phyloP scores from a whole-genome alignment of 2,329 filamentous ascomycete genomes.

The Colletotrichum sp. region DNA sequence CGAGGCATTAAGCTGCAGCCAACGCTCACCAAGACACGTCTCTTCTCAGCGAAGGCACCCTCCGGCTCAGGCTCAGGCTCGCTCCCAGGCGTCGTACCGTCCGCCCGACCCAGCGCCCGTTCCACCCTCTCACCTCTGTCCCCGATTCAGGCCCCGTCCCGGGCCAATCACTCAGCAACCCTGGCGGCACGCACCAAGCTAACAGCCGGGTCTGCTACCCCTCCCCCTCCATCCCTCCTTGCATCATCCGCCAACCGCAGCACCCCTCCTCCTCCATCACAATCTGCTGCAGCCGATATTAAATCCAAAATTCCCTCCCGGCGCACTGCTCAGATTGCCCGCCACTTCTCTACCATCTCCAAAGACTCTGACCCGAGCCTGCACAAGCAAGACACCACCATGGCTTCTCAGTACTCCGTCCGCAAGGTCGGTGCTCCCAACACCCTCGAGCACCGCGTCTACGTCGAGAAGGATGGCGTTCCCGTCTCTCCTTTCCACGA shows the following conservation, averaged over 20 bases:
- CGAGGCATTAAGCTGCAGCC: constrained; percentile 20
- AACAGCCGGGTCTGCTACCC: constrained; percentile 26
- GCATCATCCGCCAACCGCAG: constrained; percentile 25
- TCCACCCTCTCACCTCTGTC: constrained; percentile 17
- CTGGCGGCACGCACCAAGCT: constrained; percentile 29
- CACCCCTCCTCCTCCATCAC: constrained; percentile 14
- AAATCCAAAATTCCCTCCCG: constrained; percentile 51
- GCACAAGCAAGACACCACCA: constrained; percentile 40
- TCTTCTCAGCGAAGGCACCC: background rate
- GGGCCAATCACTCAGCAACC: constrained; percentile 35
- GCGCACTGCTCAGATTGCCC: constrained; percentile 60
- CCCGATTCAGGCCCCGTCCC: constrained; percentile 23
- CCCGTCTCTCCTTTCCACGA: constrained; percentile 97
- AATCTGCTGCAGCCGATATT: constrained; percentile 18
- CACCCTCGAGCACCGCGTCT: constrained; percentile 97
- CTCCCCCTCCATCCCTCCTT: constrained; percentile 35
- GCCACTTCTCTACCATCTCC: constrained; percentile 52
- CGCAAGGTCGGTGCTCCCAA: constrained; percentile 90
- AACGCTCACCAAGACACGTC: constrained; percentile 1
- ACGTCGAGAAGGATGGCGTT: constrained; percentile 96
- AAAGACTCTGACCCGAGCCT: constrained; percentile 24
- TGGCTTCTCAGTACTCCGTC: constrained; percentile 73
- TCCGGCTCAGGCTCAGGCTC: background rate
- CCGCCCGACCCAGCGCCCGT: constrained; percentile 16
- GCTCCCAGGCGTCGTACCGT: constrained; percentile 5